These are phyloP conservation scores for Platanthera guangdongensis DNA, from an alignment of 106 monocot genomes.

Conservation along the genomic window DNA sequence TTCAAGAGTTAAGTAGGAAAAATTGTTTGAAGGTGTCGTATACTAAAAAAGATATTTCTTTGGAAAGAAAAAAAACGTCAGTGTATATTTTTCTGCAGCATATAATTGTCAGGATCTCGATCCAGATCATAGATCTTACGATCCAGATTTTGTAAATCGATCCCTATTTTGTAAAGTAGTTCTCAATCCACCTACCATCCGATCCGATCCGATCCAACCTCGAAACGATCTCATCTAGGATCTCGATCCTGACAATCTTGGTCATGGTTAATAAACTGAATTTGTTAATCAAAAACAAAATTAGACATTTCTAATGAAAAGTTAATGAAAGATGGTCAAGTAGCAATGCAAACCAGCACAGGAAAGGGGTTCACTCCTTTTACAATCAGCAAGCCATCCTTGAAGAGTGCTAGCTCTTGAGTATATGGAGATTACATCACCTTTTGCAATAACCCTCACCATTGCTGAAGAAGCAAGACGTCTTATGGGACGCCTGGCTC, in stretches of 20 bases:
- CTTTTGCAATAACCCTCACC: conserved; percentile 76
- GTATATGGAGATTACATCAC: conserved; percentile 82
- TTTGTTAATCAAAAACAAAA: not conserved
- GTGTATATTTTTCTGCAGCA: not conserved
- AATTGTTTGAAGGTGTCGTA: not conserved
- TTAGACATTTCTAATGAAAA: not conserved
- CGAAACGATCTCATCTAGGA: too few relatives aligned
- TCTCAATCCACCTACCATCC: too few relatives aligned
- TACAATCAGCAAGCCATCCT: conserved; percentile 86
- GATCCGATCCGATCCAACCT: too few relatives aligned
- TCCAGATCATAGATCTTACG: too few relatives aligned
- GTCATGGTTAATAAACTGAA: not conserved
- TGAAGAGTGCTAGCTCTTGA: conserved; percentile 88
- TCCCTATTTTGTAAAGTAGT: too few relatives aligned
- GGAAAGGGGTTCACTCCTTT: conserved; percentile 63
- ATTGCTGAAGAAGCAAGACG: conserved; percentile 79
- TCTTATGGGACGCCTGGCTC: conserved; percentile 72
- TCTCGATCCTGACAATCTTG: too few relatives aligned
- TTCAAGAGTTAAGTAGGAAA: not conserved
- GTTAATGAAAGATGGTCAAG: not conserved
- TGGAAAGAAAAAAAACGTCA: not conserved
- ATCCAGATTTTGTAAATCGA: too few relatives aligned
- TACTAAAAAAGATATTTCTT: not conserved
- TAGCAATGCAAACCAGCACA: conserved; percentile 50
- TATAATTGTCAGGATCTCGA: too few relatives aligned